A percentile compares a stretch with the other conserved stretches of the same genome.
Evolutionary conservation across 1,284 basidiomycete species (phyloP).

Genomic region (Caloboletus inedulis): DNA sequence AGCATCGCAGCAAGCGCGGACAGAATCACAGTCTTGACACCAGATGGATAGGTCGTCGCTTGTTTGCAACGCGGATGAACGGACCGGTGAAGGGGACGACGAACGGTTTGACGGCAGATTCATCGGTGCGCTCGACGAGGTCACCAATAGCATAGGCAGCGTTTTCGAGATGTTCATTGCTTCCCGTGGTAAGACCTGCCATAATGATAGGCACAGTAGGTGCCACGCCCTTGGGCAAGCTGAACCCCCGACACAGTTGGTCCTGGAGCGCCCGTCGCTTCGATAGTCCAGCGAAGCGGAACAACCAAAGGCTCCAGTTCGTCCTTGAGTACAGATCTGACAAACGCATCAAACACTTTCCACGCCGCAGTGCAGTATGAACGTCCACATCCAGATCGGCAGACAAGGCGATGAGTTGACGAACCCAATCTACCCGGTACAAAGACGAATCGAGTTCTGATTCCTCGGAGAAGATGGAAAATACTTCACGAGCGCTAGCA

Average conservation of each 20-base stretch:
- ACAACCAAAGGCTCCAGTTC: constrained; percentile 89
- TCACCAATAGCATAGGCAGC: constrained; percentile 95
- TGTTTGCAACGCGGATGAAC: constrained; percentile 90
- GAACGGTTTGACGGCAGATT: constrained; percentile 90
- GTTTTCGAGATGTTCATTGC: constrained; percentile 85
- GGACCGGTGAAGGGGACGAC: constrained; percentile 76
- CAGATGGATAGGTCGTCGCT: constrained; percentile 83
- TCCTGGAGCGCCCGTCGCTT: constrained; percentile 80
- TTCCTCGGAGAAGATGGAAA: constrained; percentile 79
- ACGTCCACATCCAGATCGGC: constrained; percentile 78
- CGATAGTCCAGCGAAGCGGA: constrained; percentile 86
- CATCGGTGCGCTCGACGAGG: constrained; percentile 87
- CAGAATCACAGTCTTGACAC: constrained; percentile 88
- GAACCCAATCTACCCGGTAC: constrained; percentile 93
- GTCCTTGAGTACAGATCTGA: constrained; percentile 91
- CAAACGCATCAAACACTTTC: constrained; percentile 81
- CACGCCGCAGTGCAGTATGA: constrained; percentile 83
- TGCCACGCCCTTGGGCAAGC: constrained; percentile 85
- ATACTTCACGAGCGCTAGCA: constrained; percentile 74
- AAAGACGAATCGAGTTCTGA: constrained; percentile 76
- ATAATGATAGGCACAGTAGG: constrained; percentile 89
- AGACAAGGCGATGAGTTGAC: constrained; percentile 84
- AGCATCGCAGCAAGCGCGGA: constrained; percentile 81
- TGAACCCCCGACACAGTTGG: constrained; percentile 84
- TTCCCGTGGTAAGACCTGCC: constrained; percentile 79